Evolutionary conservation across 2,329 filamentous ascomycete species (phyloP).

Genomic region (Fusarium temperatum): DNA sequence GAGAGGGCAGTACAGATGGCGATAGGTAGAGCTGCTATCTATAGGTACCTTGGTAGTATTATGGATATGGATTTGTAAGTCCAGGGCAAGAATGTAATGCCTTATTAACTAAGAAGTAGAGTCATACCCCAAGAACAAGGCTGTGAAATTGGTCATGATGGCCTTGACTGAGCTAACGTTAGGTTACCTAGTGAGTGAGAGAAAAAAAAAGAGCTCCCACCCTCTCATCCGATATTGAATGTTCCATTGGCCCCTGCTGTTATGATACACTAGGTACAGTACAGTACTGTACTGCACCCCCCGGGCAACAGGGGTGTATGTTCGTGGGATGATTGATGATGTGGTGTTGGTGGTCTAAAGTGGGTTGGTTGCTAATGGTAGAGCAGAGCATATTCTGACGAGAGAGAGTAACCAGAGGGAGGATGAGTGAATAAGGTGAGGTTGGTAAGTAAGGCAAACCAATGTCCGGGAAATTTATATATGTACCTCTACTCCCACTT

Average conservation of each 20-base stretch:
- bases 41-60: neutral
- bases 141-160: constrained; percentile 14
- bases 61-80: constrained; percentile 1
- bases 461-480: constrained; percentile 31
- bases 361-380: constrained; percentile 10
- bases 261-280: neutral
- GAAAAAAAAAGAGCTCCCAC: constrained; percentile 9
- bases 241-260: constrained; percentile 12
- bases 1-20: neutral
- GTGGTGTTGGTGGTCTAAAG: constrained; percentile 24
- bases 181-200: neutral
- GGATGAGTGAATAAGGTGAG: constrained; percentile 7
- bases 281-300: neutral
- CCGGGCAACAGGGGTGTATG: constrained; percentile 8
- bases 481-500: constrained; percentile 37
- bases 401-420: neutral
- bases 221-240: constrained; percentile 30
- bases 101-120: neutral
- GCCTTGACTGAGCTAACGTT: neutral
- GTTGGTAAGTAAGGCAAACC: constrained; percentile 24
- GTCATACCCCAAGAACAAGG: neutral
- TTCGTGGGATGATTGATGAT: constrained; percentile 36
- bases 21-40: neutral
- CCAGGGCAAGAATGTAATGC: neutral
- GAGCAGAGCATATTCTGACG: neutral